phyloP scores from a whole-genome alignment of 805 yeast genomes.

The Cyberlindnera saturnus region DNA sequence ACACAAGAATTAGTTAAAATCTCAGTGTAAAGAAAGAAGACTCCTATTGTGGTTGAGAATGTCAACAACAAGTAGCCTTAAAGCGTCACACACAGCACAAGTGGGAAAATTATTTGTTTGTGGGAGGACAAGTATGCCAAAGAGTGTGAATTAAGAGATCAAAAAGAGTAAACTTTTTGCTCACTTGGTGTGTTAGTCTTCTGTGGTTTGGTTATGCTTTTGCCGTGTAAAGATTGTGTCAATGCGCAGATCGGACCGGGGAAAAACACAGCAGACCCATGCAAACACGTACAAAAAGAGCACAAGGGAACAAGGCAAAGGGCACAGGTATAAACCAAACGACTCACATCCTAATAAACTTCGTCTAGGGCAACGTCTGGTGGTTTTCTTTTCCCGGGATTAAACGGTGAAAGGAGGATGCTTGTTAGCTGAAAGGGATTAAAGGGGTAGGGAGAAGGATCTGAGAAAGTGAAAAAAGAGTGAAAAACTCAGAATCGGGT shows the following conservation, averaged over 20 bases:
- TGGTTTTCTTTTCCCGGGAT: neutral
- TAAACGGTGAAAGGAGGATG: neutral
- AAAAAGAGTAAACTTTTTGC: slow-evolving; percentile 8
- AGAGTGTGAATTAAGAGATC: slow-evolving; percentile 5
- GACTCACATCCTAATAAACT: neutral
- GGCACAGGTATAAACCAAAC: neutral
- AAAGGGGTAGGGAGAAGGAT: neutral
- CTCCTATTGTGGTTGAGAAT: no score
- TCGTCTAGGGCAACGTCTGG: neutral
- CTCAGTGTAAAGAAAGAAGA: neutral
- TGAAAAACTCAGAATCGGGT: neutral
- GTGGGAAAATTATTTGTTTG: no score
- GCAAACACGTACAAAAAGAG: neutral
- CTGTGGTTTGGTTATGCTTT: neutral
- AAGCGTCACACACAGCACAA: slow-evolving; percentile 2
- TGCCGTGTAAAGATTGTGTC: neutral
- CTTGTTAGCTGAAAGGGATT: no score
- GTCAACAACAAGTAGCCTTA: slow-evolving; percentile 1
- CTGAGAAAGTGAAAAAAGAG: neutral
- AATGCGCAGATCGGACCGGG: neutral
- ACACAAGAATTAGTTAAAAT: slow-evolving; percentile 4
- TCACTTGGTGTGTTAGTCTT: slow-evolving; percentile 6
- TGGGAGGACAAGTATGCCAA: neutral
- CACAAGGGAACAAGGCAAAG: neutral
- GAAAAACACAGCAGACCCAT: neutral